Evolutionary conservation across 345 rosid species (phyloP).

Genomic region (Citrus hindsii): DNA sequence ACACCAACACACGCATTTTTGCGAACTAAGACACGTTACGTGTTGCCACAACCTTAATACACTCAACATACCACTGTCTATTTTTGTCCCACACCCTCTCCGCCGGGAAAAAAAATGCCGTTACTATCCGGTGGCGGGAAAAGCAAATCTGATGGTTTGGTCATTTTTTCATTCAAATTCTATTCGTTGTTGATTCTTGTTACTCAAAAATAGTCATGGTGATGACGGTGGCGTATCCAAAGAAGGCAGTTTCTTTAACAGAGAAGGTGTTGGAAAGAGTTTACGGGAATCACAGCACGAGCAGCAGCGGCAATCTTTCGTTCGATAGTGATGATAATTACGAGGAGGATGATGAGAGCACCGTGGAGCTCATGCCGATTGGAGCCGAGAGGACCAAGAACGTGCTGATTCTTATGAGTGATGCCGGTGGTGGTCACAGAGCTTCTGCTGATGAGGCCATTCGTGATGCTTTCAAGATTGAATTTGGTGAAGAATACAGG

Average conservation of each 20-base stretch:
- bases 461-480: slow-evolving; percentile 70
- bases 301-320: slow-evolving; percentile 12
- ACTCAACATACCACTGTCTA: neutral
- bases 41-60: slow-evolving; percentile 3
- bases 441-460: slow-evolving; percentile 92
- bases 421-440: slow-evolving; percentile 95
- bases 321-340: slow-evolving; percentile 49
- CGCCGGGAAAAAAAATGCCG: slow-evolving; percentile 10
- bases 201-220: slow-evolving; percentile 14
- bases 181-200: neutral
- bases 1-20: neutral
- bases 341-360: slow-evolving; percentile 56
- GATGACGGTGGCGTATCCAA: slow-evolving; percentile 56
- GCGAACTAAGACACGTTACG: slow-evolving; percentile 22
- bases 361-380: slow-evolving; percentile 75
- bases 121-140: slow-evolving; percentile 36
- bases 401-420: slow-evolving; percentile 94
- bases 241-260: slow-evolving; percentile 48
- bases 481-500: slow-evolving; percentile 77
- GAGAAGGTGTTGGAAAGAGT: slow-evolving; percentile 65
- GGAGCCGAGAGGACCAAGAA: slow-evolving; percentile 84
- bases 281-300: slow-evolving; percentile 37
- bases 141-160: slow-evolving; percentile 11
- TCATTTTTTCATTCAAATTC: neutral
- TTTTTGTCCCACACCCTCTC: neutral